Percentiles rank a stretch among this genome's conserved stretches.
Evolutionary conservation across 495 filamentous ascomycete species (phyloP).

Genomic region (Penicillium bovifimosum): DNA sequence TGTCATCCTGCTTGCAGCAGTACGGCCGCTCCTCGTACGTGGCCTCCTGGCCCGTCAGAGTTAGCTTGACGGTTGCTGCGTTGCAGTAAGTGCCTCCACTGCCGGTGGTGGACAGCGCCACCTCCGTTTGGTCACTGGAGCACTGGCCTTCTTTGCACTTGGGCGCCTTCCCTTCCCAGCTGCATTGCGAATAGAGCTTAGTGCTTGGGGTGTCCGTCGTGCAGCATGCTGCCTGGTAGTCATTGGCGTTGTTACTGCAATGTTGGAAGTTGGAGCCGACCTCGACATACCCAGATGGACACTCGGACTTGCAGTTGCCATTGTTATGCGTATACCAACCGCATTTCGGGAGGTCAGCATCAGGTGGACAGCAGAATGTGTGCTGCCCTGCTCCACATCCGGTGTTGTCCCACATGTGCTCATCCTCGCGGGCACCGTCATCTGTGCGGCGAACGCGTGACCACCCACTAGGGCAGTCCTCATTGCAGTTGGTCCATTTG

Average conservation of each 20-base stretch:
- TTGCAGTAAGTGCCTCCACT: slow-evolving; percentile 2
- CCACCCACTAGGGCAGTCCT: slow-evolving; percentile 3
- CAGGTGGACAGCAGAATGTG: slow-evolving; percentile 6
- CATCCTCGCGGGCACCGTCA: not conserved
- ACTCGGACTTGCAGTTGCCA: slow-evolving; percentile 3
- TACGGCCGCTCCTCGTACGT: not conserved
- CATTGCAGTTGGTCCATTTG: slow-evolving; percentile 6
- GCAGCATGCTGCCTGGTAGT: slow-evolving; percentile 8
- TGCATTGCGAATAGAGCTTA: slow-evolving; percentile 1
- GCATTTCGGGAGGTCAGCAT: slow-evolving; percentile 2
- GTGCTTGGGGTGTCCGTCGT: slow-evolving; percentile 1
- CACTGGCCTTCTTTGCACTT: slow-evolving; percentile 2
- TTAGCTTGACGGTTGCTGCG: not conserved
- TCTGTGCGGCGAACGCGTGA: not conserved
- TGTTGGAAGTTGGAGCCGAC: not conserved
- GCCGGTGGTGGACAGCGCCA: not conserved
- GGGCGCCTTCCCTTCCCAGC: not conserved
- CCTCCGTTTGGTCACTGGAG: not conserved
- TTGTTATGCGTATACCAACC: slow-evolving; percentile 10
- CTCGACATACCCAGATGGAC: not conserved
- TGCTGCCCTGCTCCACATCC: not conserved
- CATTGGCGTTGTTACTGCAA: not conserved
- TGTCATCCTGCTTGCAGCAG: too few species aligned
- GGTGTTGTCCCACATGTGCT: slow-evolving; percentile 2
- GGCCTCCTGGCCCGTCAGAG: not conserved